Base-by-base conservation (phyloP, 805 yeast species). In the Candida methanosorbosa region DNA sequence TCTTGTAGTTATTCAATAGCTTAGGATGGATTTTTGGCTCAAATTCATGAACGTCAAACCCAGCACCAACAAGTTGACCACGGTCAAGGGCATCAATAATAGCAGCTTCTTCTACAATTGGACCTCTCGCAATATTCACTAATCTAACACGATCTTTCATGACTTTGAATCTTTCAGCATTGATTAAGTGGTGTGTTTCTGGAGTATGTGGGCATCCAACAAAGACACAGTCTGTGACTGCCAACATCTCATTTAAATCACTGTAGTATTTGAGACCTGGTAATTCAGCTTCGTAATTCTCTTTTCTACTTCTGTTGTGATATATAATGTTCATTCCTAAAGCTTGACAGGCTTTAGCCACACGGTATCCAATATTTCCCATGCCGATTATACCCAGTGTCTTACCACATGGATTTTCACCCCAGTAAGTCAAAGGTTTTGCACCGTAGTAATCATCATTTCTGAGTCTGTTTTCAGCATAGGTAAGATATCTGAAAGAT, bases 371-470 rank as follows among this genome's bases (percentile, higher is more conserved):
- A 41, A 69, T 69, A 37, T 66, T 66, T 14, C 75, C 75, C 5
- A 69, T 43, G 0, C 75, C 75, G 22, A 69, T 45, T 15, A 69
- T 59, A 5, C 75, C 75, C 30, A 69, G 44, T 0, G 68, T 61
- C 27, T 59, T 59, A 1, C 64, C 70, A 29, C 55, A 44, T 9
- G 68, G 69, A 40, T 64, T 63, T 14, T 63, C 64, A 2, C 61
- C 60, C 38, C 58, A 44, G 29, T 53, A 45, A 8, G 63, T 47
- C 15, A 59, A 38, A 15, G 41, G 43, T 31, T 50, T 55, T 4
- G 61, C 52, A 12, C 54, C 56, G 35, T 52, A 52, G 37, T 59
- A 60, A 15, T 50, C 39, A 1, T 56, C 60, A 1, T 53, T 46
- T 40, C 66, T 46, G 6, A 59, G 53, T 39, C 66, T 57, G 33